Conservation (phyloP, 768 basidiomycete genomes). For the Botryobasidium botryosum region DNA sequence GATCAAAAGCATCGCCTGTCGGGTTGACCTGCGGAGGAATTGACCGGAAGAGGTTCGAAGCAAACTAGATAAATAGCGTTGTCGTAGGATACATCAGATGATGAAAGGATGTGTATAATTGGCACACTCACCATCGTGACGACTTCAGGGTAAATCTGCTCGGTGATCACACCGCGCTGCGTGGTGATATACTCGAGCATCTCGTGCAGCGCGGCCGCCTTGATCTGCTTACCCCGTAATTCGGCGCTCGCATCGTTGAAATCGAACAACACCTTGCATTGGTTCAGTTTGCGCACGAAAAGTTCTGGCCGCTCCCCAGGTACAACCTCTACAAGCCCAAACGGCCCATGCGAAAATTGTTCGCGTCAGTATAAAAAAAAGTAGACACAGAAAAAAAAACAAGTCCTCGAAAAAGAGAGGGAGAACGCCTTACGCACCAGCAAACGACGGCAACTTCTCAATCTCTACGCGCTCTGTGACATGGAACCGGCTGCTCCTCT, state of each 20-base stretch:
- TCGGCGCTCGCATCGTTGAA: constrained; percentile 96
- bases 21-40: constrained; percentile 99
- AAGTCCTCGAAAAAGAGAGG: not conserved
- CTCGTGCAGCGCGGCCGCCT: constrained; percentile 93
- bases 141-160: constrained; percentile 96
- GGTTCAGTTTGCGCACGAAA: constrained; percentile 87
- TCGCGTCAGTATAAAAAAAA: not conserved
- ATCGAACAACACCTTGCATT: constrained; percentile 94
- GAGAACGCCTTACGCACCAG: constrained; percentile 34
- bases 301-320: constrained; percentile 74
- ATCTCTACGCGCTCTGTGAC: constrained; percentile 94
- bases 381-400: not conserved
- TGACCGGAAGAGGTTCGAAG: constrained; percentile 94
- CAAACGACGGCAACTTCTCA: constrained; percentile 80
- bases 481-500: constrained; percentile 91
- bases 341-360: constrained; percentile 5
- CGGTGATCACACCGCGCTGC: constrained; percentile 89
- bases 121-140: constrained; percentile 70
- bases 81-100: not conserved
- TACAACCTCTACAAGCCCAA: constrained; percentile 77
- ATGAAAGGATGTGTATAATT: not conserved
- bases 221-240: constrained; percentile 94
- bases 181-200: constrained; percentile 99
- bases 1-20: constrained; percentile 95
- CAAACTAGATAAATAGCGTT: constrained; percentile 43